phyloP scores from a whole-genome alignment of 108 stramenopile genomes.

The Nannochloropsis granulata region DNA sequence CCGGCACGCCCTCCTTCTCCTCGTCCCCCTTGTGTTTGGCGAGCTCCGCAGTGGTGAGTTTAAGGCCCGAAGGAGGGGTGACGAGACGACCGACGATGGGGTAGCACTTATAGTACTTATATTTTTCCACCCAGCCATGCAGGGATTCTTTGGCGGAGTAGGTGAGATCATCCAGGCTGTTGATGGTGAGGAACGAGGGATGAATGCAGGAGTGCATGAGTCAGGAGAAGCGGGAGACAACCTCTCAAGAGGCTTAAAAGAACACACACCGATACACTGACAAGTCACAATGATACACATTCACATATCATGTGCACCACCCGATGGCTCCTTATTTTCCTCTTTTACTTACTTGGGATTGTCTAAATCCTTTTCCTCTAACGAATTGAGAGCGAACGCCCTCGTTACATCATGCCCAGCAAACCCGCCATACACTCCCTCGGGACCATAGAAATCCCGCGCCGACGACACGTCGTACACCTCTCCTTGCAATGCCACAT shows the following conservation, averaged over 20 bases:
- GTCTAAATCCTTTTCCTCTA: constrained; percentile 65
- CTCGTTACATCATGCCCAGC: constrained; percentile 86
- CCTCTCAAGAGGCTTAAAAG: too few species aligned
- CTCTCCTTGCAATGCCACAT: constrained; percentile 64
- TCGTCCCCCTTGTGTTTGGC: constrained; percentile 6
- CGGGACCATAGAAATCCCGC: constrained; percentile 77
- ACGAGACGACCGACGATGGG: constrained; percentile 66
- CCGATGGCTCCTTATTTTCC: too few species aligned
- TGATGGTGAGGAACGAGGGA: constrained; percentile 1
- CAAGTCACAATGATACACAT: too few species aligned
- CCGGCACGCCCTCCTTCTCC: neutral
- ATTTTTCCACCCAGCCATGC: constrained; percentile 78
- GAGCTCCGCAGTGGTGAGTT: constrained; percentile 10
- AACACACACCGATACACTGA: too few species aligned
- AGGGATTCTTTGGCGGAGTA: constrained; percentile 59
- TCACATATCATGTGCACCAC: too few species aligned
- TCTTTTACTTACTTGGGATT: constrained; percentile 25
- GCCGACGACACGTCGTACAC: constrained; percentile 85
- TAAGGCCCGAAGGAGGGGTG: neutral
- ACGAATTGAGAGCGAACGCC: constrained; percentile 79
- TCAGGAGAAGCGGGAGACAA: neutral
- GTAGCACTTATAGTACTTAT: constrained; percentile 64
- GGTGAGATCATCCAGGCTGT: constrained; percentile 52
- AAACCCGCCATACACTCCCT: constrained; percentile 73
- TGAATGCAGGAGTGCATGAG: neutral